Evolutionary conservation across 179 eudicot genomes (phyloP).

Genomic region (Beta lomatogona): DNA sequence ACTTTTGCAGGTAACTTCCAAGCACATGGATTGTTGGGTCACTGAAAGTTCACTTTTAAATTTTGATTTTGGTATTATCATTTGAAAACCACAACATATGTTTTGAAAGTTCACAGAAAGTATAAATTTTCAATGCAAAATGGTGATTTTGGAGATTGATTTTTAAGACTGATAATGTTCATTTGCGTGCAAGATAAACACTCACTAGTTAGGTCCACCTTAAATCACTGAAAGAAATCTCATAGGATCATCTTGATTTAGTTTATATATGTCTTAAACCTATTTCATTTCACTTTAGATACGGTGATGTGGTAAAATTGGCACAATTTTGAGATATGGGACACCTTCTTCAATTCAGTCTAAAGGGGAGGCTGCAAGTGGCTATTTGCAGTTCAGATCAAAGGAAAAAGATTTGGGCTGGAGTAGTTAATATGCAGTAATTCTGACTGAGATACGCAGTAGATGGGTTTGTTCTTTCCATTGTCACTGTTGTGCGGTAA

Average conservation of each 20-base stretch:
- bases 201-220: not conserved
- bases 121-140: not conserved
- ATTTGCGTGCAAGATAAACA: not conserved
- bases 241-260: not conserved
- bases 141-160: not conserved
- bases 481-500: not conserved
- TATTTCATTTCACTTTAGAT: not conserved
- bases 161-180: not conserved
- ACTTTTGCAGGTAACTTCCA: conserved; percentile 38
- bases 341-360: not conserved
- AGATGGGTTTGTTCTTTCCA: not conserved
- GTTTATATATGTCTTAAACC: not conserved
- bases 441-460: not conserved
- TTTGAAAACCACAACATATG: not conserved
- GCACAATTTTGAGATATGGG: not conserved
- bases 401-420: not conserved
- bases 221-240: not conserved
- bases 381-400: not conserved
- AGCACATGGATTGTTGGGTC: not conserved
- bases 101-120: too few species aligned
- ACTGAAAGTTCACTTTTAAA: not conserved
- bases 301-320: not conserved
- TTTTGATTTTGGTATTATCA: not conserved
- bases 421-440: not conserved
- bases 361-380: not conserved